Base-by-base conservation (phyloP, 1,139 yeast genomes). In the Hyphopichia burtonii region DNA sequence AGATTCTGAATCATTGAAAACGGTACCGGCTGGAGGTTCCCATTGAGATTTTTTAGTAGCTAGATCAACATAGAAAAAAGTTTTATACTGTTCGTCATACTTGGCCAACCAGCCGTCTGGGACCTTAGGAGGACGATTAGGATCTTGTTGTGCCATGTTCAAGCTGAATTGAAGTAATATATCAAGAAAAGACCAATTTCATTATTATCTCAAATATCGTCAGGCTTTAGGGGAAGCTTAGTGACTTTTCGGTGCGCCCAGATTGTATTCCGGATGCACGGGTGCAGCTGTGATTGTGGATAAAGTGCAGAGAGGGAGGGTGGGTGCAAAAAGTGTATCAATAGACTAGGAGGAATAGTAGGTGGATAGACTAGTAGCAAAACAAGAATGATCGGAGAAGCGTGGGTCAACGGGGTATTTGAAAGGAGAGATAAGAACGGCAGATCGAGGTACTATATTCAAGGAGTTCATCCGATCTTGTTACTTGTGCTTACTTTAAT, bases 81-180 rank as follows among this genome's bases (percentile, higher is more conserved):
- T 83, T 50, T 79, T 76, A 67, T 91, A 91, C 50, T 84, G 78
- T 12, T 82, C 83, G 61, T 91, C 98, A 64, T 76, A 90, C 44
- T 85, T 85, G 11, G 96, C 95, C 34, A 83, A 65, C 96, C 96
- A 91, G 3, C 97, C 97, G 5, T 68, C 66, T 6, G 91, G 90
- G 7, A 83, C 87, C 1, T 49, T 54, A 3, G 91, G 90, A 34
- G 66, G 65, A 36, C 58, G 57, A 25, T 54, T 56, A 5, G 70
- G 63, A 50, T 66, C 68, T 34, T 44, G 14, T 11, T n/a, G 22
- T 11, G 34, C 17, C 38, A 36, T 36, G 23, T n/a, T n/a, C n/a
- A n/a, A n/a, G n/a, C n/a, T n/a, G n/a, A n/a, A n/a, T n/a, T n/a
- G n/a, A n/a, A n/a, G n/a, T n/a, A n/a, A n/a, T n/a, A n/a, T n/a